Evolutionary conservation across 495 filamentous ascomycete species (phyloP), one percentile per base, ranked within the genome.

Genomic region (Xylaria acuta): DNA sequence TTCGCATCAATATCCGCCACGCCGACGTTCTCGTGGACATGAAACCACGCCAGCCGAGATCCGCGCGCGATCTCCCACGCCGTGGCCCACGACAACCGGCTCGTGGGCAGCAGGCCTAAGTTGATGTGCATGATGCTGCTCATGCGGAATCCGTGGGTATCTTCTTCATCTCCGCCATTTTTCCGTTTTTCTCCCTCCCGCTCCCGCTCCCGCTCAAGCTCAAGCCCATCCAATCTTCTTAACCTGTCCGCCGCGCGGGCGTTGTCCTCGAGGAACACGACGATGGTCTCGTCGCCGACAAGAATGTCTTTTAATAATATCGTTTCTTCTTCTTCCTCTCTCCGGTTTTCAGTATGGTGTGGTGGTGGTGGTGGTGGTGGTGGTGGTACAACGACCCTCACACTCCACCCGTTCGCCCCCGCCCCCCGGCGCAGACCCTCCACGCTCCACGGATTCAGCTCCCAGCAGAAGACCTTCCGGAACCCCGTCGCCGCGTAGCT

Each of bases 1-100:
- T 87, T 88, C n/a, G 71, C 70, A 60, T 90, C 86, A 58, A 95
- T 89, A 63, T 92, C 87, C 12, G 77, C 81, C 11, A 87, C 84
- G 25, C 88, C 90, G 3, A 97, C 89, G 78, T 97, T 97, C 82
- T 96, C 94, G 79, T 97, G 95, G 25, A 94, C 82, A 84, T 97
- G 94, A 16, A 94, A 73, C 92, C 92, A 95, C 12, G 88, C 91
- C 36, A 81, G 81, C 18, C 20, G 59, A 12, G 30, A 63, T 53
- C 43, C 32, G 25, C 70, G 60, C 40, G 70, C 56, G 5, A 92
- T 83, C 25, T 81, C 78, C 72, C 90, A 86, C n/a, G 93, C 92
- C 53, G 84, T 86, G 51, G 81, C 77, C 93, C 93, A 98, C 45
- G 86, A 88, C 3, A 70, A 72, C 25, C 82, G 77, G 63, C 93